A percentile compares a stretch with the other conserved stretches of the same genome.
phyloP scores from a whole-genome alignment of 2,329 filamentous ascomycete genomes.

The Ascochyta koolunga region DNA sequence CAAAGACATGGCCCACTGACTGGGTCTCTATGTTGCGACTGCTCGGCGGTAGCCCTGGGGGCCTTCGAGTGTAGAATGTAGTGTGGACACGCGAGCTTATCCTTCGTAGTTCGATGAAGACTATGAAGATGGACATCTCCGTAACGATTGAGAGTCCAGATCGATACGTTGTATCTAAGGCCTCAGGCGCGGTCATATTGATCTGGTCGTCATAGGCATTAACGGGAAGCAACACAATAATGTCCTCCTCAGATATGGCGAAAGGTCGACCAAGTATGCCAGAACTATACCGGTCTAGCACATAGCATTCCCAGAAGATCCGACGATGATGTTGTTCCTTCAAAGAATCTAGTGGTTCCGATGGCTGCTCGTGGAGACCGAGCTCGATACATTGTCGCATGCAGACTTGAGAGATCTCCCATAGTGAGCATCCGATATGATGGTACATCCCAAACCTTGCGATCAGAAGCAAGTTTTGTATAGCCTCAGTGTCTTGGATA shows the following conservation, averaged over 20 bases:
- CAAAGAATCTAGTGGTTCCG: constrained; percentile 21
- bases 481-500: constrained; percentile 34
- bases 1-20: constrained; percentile 19
- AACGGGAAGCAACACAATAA: constrained; percentile 46
- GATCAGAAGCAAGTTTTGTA: constrained; percentile 52
- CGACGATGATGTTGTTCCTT: constrained; percentile 48
- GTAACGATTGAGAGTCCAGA: background rate
- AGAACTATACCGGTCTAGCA: constrained; percentile 55
- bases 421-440: constrained; percentile 51
- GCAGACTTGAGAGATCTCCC: constrained; percentile 51
- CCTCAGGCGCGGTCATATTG: no score
- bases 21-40: background rate
- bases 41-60: background rate
- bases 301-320: constrained; percentile 55
- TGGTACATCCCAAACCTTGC: constrained; percentile 53
- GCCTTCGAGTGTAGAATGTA: constrained; percentile 27
- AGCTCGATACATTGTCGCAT: constrained; percentile 52
- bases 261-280: constrained; percentile 51
- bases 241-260: constrained; percentile 50
- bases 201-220: constrained; percentile 37
- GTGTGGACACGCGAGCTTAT: constrained; percentile 51
- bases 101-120: constrained; percentile 47
- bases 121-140: constrained; percentile 50
- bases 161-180: background rate
- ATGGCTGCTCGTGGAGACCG: constrained; percentile 38